Evolutionary conservation across 257 asterid species (phyloP), one percentile per base, ranked within the genome.

Genomic region (Solanum ahanhuiri): DNA sequence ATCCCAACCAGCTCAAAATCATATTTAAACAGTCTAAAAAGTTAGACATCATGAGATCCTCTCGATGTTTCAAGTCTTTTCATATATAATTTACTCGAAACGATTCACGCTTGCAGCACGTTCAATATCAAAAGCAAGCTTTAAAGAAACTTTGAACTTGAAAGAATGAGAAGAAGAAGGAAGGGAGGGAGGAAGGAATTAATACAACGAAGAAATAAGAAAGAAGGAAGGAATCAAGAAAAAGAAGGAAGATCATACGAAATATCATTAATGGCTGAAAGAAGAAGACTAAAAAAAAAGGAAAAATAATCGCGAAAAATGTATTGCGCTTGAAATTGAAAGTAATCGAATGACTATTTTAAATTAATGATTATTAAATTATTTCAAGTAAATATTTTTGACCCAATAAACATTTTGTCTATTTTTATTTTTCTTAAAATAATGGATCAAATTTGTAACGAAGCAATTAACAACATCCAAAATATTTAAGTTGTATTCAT

Each of bases 31-130:
- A 48, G 1, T 48, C 9, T 51, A 57, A 57, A 54, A 2, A 18
- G 1, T 57, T 57, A 20, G 64, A 57, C 4, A 20, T 20, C 9
- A 20, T 57, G 25, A 57, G 11, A 7, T 18, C 0, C n/a, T 20
- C 22, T 51, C 25, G 10, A 57, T 54, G 10, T 57, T 57, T 57
- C 4, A 0, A 57, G 25, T 57, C 25, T 57, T 57, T 18, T 57
- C 9, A 18, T 57, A 57, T 18, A 20, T n/a, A 57, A 18, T 18
- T 57, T 7, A 7, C 12, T 20, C 2, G 2, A 3, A 58, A 58
- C 4, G 0, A 9, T 58, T 58, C 2, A n/a, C 0, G 2, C 1
- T 58, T 3, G 6, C 0, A 1, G 3, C 14, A 58, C 2, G 12
- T 22, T 0, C 1, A 22, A 58, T 22, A 22, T 22, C 5, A 3